A percentile compares a stretch with the other conserved stretches of the same genome.
Conservation (phyloP, 495 filamentous ascomycete genomes). For the Lasiosphaeria ovina region DNA sequence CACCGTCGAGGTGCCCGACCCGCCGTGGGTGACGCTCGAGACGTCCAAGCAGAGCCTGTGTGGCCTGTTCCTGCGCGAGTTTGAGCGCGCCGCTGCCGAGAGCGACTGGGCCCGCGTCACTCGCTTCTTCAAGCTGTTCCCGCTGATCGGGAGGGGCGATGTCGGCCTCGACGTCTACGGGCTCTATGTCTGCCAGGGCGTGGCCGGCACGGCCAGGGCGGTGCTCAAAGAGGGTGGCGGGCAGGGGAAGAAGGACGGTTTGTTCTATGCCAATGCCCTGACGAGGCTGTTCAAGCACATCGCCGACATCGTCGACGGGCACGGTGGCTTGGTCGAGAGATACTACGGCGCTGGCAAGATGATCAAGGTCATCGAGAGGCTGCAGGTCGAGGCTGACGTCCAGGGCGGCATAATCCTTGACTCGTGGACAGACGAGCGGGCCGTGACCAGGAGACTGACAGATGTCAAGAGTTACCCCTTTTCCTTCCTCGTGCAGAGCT, state of each 20-base stretch:
- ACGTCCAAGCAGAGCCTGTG: slow-evolving; percentile 84
- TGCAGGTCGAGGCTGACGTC: slow-evolving; percentile 92
- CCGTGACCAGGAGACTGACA: slow-evolving; percentile 78
- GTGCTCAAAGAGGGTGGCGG: slow-evolving; percentile 65
- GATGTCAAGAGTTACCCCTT: slow-evolving; percentile 97
- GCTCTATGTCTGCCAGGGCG: slow-evolving; percentile 89
- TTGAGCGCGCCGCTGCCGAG: slow-evolving; percentile 85
- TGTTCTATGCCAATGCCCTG: slow-evolving; percentile 89
- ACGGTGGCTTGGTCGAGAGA: slow-evolving; percentile 83
- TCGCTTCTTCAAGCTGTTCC: slow-evolving; percentile 96
- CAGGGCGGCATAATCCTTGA: slow-evolving; percentile 97
- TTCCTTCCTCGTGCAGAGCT: slow-evolving; percentile 93
- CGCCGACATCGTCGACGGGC: slow-evolving; percentile 89
- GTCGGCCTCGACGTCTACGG: slow-evolving; percentile 93
- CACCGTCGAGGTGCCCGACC: slow-evolving; percentile 90
- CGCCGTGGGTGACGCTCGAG: slow-evolving; percentile 82
- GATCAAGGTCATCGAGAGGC: slow-evolving; percentile 89
- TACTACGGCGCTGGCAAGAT: slow-evolving; percentile 92
- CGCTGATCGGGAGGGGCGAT: slow-evolving; percentile 85
- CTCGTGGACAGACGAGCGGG: slow-evolving; percentile 88
- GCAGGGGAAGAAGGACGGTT: slow-evolving; percentile 58
- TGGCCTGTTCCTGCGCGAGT: slow-evolving; percentile 86
- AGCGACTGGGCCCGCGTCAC: slow-evolving; percentile 85
- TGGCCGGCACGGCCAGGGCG: slow-evolving; percentile 75
- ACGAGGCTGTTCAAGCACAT: slow-evolving; percentile 96